Base-by-base conservation (phyloP, 2,329 filamentous ascomycete species). In the Exophiala alcalophila region DNA sequence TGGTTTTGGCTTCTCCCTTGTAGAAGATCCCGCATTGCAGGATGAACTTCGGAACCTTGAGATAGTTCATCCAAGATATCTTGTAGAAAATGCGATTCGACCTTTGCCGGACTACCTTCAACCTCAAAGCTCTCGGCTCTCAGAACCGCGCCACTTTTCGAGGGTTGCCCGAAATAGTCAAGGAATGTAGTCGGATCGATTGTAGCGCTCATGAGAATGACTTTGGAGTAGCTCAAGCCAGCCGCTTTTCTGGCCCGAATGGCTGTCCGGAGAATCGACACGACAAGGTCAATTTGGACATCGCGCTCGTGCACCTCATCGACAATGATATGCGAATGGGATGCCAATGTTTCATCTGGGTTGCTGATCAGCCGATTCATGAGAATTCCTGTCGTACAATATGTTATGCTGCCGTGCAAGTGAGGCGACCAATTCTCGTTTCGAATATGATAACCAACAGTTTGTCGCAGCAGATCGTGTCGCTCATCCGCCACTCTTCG, bases 261-360 rank as follows among this genome's bases (percentile, higher is more conserved):
- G 3, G 97, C 71, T 50, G 89, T 85, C 59, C 88, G 88, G 36
- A 98, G 76, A 1, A 97, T 84, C 54, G 97, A 91, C 10, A 98
- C 73, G 24, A 97, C 72, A 62, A 98, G 96, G 62, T 98, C 92
- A 43, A 89, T 96, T 61, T 97, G 92, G 54, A 97, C 96, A 12
- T 88, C 86, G 51, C 91, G 81, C 63, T 97, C 92, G 61, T 98
- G 92, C 3, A 97, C 90, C 66, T 98, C 92, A 59, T 98, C 92
- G 16, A 98, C 80, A 31, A 98, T 81, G 47, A 56, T 50, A 29
- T 54, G 50, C 7, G 50, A 52, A 37, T 42, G 97, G 69, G 67
- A 96, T 89, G 0, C 88, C 94, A 42, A 96, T 82, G 54, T 95
- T 88, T 96, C 76, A 42, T 92, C 85, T 52, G 87, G 84, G 0